These are phyloP conservation scores for Solanum dulcamara DNA, from an alignment of 257 asterid genomes.

Conservation along the genomic window DNA sequence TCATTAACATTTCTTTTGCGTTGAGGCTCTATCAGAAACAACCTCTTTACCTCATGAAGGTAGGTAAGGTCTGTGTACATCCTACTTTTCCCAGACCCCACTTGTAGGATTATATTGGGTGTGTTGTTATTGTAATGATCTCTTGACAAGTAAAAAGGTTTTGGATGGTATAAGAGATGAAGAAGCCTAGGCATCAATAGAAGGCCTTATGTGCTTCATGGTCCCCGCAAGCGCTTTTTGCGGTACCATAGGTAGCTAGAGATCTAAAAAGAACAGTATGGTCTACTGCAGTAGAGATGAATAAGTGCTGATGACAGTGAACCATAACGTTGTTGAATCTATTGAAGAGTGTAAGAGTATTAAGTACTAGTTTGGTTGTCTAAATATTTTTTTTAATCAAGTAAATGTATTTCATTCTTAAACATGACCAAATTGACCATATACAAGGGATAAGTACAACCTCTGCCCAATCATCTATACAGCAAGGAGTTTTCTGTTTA, in stretches of 20 bases:
- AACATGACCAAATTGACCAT: not conserved
- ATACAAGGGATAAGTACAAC: not conserved
- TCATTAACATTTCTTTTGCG: not conserved
- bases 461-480: not conserved
- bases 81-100: not conserved
- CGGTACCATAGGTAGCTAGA: not conserved
- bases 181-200: not conserved
- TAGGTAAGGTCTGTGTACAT: not conserved
- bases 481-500: not conserved
- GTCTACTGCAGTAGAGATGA: not conserved
- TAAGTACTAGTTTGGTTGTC: not conserved
- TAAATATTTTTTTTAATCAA: not conserved
- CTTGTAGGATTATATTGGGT: not conserved
- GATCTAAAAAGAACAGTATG: not conserved
- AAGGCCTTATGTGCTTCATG: not conserved
- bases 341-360: not conserved
- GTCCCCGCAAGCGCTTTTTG: not conserved
- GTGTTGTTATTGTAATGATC: not conserved
- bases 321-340: not conserved
- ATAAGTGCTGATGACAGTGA: not conserved
- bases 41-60: not conserved
- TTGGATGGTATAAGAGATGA: not conserved
- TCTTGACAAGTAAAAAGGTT: not conserved
- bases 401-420: not conserved
- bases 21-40: not conserved